phyloP scores from a whole-genome alignment of 192 early-diverging fungal species.

The Spizellomyces sp. region DNA sequence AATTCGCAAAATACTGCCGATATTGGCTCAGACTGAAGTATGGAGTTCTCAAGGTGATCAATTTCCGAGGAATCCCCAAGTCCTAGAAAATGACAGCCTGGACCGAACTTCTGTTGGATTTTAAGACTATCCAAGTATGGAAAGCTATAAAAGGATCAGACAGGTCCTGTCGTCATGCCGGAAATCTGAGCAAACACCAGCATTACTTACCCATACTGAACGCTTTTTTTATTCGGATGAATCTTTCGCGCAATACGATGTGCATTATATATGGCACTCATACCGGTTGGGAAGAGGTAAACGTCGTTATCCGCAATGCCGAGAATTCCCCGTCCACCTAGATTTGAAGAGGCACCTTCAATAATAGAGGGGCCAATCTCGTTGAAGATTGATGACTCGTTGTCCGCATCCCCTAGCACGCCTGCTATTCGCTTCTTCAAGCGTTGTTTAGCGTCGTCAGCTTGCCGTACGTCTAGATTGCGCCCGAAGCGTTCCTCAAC shows the following conservation, averaged over 20 bases:
- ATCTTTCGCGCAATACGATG: slow-evolving; percentile 63
- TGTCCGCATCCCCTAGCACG: slow-evolving; percentile 52
- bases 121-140: slow-evolving; percentile 97
- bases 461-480: slow-evolving; percentile 73
- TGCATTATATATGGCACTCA: slow-evolving; percentile 91
- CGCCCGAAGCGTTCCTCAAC: slow-evolving; percentile 95
- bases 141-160: slow-evolving; percentile 56
- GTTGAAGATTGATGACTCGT: not conserved
- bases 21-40: slow-evolving; percentile 60
- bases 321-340: not conserved
- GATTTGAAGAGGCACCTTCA: too few species aligned
- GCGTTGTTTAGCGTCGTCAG: slow-evolving; percentile 71
- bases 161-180: slow-evolving; percentile 1
- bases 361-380: not conserved
- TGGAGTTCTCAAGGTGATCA: slow-evolving; percentile 59
- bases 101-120: slow-evolving; percentile 92
- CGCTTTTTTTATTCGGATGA: slow-evolving; percentile 59
- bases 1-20: slow-evolving; percentile 90
- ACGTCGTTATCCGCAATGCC: slow-evolving; percentile 75
- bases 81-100: slow-evolving; percentile 88
- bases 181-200: not conserved
- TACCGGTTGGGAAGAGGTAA: slow-evolving; percentile 85
- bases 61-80: slow-evolving; percentile 76
- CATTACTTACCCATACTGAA: slow-evolving; percentile 81
- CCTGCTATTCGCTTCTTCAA: slow-evolving; percentile 85